phyloP scores from a whole-genome alignment of 768 basidiomycete genomes.

The Auriscalpium vulgare region DNA sequence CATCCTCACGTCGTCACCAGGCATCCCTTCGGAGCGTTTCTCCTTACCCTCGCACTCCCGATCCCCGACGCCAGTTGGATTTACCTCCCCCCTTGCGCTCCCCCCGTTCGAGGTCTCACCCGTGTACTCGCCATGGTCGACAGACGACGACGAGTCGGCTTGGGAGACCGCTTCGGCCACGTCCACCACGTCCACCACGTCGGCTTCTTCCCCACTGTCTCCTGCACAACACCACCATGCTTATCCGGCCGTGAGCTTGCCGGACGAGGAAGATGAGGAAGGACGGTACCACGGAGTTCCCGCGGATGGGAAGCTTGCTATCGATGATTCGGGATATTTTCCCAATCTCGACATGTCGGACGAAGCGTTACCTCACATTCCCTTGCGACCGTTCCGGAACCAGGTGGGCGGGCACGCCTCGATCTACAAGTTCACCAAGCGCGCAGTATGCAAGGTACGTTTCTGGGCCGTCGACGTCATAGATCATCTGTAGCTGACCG shows the following conservation, averaged over 20 bases:
- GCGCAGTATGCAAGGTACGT: slow-evolving; percentile 96
- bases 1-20: slow-evolving; percentile 5
- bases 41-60: slow-evolving; percentile 22
- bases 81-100: slow-evolving; percentile 21
- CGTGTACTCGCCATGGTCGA: slow-evolving; percentile 56
- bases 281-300: slow-evolving; percentile 2
- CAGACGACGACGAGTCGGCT: slow-evolving; percentile 70
- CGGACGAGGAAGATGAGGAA: slow-evolving; percentile 27
- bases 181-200: slow-evolving; percentile 55
- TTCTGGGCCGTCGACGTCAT: not conserved
- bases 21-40: slow-evolving; percentile 1
- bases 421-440: slow-evolving; percentile 96
- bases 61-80: slow-evolving; percentile 30
- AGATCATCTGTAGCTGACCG: slow-evolving; percentile 12
- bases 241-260: slow-evolving; percentile 21
- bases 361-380: slow-evolving; percentile 76
- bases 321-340: slow-evolving; percentile 24
- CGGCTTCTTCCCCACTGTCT: slow-evolving; percentile 34
- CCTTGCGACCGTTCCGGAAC: slow-evolving; percentile 90
- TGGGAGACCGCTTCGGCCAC: slow-evolving; percentile 67
- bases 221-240: slow-evolving; percentile 25
- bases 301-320: not conserved
- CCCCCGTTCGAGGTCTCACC: slow-evolving; percentile 1
- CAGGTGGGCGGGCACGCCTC: slow-evolving; percentile 97
- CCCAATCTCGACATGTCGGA: slow-evolving; percentile 37